A percentile compares a stretch with the other conserved stretches of the same genome.
Evolutionary conservation across 2,329 filamentous ascomycete genomes (phyloP).

Genomic region (Hypoxylon sp.): DNA sequence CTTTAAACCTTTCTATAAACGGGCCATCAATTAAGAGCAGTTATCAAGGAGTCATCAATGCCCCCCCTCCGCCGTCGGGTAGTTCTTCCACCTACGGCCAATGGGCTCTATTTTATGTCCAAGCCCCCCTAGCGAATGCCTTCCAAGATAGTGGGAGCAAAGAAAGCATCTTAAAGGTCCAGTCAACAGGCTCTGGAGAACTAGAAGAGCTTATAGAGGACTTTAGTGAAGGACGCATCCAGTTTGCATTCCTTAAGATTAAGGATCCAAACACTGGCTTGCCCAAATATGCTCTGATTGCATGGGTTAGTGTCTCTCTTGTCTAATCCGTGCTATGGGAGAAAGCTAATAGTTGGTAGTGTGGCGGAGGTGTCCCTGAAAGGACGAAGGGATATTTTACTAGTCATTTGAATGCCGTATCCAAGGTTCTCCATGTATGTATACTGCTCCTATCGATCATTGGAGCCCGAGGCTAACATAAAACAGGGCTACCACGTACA

Average conservation of each 20-base stretch:
- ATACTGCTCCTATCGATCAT: constrained; percentile 8
- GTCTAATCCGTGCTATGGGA: neutral
- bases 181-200: constrained; percentile 93
- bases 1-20: constrained; percentile 83
- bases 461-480: constrained; percentile 33
- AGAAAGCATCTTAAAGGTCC: constrained; percentile 95
- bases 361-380: constrained; percentile 97
- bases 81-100: constrained; percentile 86
- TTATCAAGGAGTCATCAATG: constrained; percentile 73
- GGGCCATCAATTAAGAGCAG: constrained; percentile 88
- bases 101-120: constrained; percentile 95
- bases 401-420: constrained; percentile 89
- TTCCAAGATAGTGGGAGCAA: constrained; percentile 90
- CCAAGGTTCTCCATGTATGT: constrained; percentile 83
- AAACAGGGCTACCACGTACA: constrained; percentile 92
- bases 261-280: constrained; percentile 92
- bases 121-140: constrained; percentile 90
- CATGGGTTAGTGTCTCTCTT: constrained; percentile 72
- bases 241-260: constrained; percentile 97
- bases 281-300: constrained; percentile 93
- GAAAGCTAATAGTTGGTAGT: constrained; percentile 61
- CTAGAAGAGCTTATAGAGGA: constrained; percentile 91
- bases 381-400: constrained; percentile 98
- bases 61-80: constrained; percentile 62
- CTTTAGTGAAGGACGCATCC: constrained; percentile 95